Base-by-base conservation (phyloP, 192 early-diverging fungal species). In the Coemansia sp. region DNA sequence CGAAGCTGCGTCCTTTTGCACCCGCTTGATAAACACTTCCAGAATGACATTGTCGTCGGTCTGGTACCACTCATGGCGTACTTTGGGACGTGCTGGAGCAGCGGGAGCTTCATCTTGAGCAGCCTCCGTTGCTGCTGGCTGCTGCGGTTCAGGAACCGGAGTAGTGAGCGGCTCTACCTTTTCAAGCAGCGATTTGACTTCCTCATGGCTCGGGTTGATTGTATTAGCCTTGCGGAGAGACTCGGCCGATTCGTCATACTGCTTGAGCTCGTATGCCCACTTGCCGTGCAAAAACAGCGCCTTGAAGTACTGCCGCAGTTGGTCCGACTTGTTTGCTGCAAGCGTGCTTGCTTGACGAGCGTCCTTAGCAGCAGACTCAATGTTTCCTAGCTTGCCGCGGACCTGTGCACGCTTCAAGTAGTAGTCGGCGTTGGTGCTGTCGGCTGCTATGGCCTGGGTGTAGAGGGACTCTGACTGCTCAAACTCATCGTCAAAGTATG, bases 41-140 rank as follows among this genome's bases (percentile, higher is more conserved):
- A 99, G 67, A 11, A 87, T 94, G 28, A 99, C 88, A 72, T 72
- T 85, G 20, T 78, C 64, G 54, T 97, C 97, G 60, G 88, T 99
- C 71, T 99, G 97, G 77, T 90, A 97, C 95, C 94, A 97, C 77
- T 98, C 95, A 58, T 97, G 94, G 59, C 95, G 88, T 61, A 57
- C 63, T 41, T 65, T 44, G 13, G 57, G 60, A 26, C 55, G 68
- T 11, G 40, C 45, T 3, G 52, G 51, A 3, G 46, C 50, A 2
- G 42, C 55, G 0, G 45, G 42, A 1, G 23, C 4, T 47, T 57
- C 48, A 3, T 50, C 14, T 2, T 48, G 39, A 18, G 14, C 41
- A 1, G 31, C 44, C 2, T 20, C 45, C 6, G 41, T 35, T 14
- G 44, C 51, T 12, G 12, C 33, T 0, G 56, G 8, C 9, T 13